Conservation (phyloP, 495 filamentous ascomycete genomes). For the Annulohypoxylon moriforme region DNA sequence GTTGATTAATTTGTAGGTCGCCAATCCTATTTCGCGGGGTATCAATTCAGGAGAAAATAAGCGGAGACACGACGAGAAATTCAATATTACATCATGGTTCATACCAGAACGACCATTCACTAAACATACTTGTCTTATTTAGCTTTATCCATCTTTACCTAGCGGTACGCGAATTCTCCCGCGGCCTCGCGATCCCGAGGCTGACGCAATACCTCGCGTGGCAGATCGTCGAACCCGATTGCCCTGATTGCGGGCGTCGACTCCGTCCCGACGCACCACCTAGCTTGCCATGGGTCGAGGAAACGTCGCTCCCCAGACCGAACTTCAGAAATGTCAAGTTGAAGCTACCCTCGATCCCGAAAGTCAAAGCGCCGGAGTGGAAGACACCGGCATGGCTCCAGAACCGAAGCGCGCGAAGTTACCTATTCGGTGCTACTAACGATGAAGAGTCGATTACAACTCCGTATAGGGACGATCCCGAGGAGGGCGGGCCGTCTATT, state of each 20-base stretch:
- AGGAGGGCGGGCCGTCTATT: constrained; percentile 32
- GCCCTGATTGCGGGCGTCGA: constrained; percentile 53
- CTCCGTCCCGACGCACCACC: constrained; percentile 50
- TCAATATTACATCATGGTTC: background rate
- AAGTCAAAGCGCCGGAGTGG: constrained; percentile 43
- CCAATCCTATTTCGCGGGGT: background rate
- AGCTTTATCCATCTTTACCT: constrained; percentile 56
- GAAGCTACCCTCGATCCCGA: constrained; percentile 35
- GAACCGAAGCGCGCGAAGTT: constrained; percentile 10
- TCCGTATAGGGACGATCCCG: constrained; percentile 40
- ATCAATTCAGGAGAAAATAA: background rate
- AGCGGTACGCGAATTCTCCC: constrained; percentile 51
- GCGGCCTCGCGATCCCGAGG: constrained; percentile 52
- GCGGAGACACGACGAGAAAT: background rate
- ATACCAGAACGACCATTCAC: background rate
- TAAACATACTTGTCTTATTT: background rate
- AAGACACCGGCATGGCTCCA: constrained; percentile 49
- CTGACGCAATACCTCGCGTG: constrained; percentile 52
- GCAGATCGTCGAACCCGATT: constrained; percentile 53
- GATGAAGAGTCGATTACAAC: constrained; percentile 36
- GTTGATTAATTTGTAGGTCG: constrained; percentile 54
- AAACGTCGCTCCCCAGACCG: constrained; percentile 42
- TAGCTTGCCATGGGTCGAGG: constrained; percentile 53
- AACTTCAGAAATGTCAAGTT: constrained; percentile 26
- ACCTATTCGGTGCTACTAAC: constrained; percentile 44